Evolutionary conservation across 495 filamentous ascomycete species (phyloP).

Genomic region (Penicillium alfredii): DNA sequence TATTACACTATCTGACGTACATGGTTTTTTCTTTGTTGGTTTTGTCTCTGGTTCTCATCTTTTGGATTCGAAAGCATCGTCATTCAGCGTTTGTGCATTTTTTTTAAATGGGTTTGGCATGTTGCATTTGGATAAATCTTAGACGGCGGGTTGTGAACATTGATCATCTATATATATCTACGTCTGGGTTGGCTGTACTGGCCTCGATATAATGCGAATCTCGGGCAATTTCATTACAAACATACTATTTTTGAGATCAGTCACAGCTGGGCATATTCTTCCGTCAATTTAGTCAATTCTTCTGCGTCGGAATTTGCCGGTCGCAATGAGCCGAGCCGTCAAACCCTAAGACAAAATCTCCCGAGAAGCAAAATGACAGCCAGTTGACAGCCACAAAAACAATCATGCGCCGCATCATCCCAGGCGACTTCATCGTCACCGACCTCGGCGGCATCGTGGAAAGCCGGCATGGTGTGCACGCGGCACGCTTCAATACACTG

Average conservation of each 20-base stretch:
- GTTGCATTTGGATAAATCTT: slow-evolving; percentile 4
- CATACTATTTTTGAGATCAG: no score
- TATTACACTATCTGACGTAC: slow-evolving; percentile 5
- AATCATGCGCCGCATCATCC: slow-evolving; percentile 14
- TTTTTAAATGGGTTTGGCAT: slow-evolving; percentile 5
- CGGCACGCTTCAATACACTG: slow-evolving; percentile 28
- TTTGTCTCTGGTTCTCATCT: neutral
- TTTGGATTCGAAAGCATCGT: no score
- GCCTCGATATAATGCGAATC: no score
- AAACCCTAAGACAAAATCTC: neutral
- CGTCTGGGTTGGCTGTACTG: no score
- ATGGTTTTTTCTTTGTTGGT: slow-evolving; percentile 1
- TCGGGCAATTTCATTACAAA: no score
- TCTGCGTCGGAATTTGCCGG: slow-evolving; percentile 1
- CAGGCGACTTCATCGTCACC: slow-evolving; percentile 21
- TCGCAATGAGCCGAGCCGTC: no score
- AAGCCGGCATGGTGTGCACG: slow-evolving; percentile 35
- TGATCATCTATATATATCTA: no score
- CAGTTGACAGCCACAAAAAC: neutral
- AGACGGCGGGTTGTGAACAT: neutral
- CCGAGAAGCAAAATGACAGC: neutral
- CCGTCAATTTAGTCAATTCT: no score
- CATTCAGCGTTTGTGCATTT: no score
- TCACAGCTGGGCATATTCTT: no score
- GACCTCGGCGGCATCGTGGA: slow-evolving; percentile 28